Conservation (phyloP, 345 rosid species). For the Eucalyptus regnans region DNA sequence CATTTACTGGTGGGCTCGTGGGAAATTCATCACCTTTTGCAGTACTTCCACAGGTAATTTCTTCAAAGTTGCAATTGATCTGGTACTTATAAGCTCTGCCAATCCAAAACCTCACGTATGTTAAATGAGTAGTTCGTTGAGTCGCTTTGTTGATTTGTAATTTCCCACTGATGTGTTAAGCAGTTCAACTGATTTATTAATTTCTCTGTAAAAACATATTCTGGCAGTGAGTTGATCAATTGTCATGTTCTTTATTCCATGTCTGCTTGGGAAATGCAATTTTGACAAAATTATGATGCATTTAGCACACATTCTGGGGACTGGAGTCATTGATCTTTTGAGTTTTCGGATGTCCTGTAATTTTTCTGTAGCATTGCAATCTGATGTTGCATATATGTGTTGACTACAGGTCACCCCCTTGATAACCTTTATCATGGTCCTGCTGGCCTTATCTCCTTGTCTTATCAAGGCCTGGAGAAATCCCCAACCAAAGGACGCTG, state of each 20-base stretch:
- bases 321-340: background rate
- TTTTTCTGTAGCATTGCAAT: background rate
- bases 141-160: background rate
- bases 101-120: background rate
- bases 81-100: background rate
- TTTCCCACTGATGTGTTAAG: background rate
- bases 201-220: background rate
- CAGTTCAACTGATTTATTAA: background rate
- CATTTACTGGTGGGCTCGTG: slow-evolving; percentile 87
- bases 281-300: background rate
- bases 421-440: slow-evolving; percentile 55
- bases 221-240: background rate
- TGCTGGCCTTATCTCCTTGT: slow-evolving; percentile 70
- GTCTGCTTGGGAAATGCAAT: background rate
- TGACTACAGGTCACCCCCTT: slow-evolving; percentile 52
- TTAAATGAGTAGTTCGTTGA: background rate
- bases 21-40: slow-evolving; percentile 74
- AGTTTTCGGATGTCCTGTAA: background rate
- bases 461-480: slow-evolving; percentile 65
- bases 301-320: background rate
- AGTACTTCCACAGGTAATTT: slow-evolving; percentile 59
- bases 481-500: slow-evolving; percentile 35
- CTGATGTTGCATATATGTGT: background rate
- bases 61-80: background rate
- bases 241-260: background rate